Base-by-base conservation (phyloP, 352 stramenopile species). In the Globisporangium middletonii region DNA sequence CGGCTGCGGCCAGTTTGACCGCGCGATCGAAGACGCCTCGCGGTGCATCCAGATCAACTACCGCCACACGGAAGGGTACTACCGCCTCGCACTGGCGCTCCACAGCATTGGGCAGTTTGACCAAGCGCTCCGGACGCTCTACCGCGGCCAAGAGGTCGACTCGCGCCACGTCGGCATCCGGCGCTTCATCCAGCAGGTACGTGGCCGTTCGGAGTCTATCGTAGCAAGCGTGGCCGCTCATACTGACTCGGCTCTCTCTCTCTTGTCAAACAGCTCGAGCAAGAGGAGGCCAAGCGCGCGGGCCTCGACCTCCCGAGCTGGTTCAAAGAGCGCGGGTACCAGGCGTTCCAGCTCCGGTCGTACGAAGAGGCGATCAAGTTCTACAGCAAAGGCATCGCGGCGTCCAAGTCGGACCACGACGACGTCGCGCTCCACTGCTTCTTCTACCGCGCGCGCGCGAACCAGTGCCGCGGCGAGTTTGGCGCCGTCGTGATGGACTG, bases 351-450 rank as follows among this genome's bases (percentile, higher is more conserved):
- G 68, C 54, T 77, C 28, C 83, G 88, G 13, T 83, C 94, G 48
- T 97, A 96, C 58, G 73, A 77, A 26, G 68, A 91, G 42, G 92
- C 92, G 28, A 95, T 97, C 60, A 83, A 75, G 27, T 97, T 96
- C 56, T 98, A 98, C 79, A 92, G 92, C 45, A 89, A 95, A 38
- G 92, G 90, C 15, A 96, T 95, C 26, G 66, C 76, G 7, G 68
- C 68, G 4, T 80, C 70, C 4, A 49, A 64, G 48, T 73, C 60
- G 0, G 75, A 85, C 18, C 69, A 78, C 43, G 75, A 85, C 48
- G 75, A 77, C 7, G 60, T 85, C 28, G 66, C 73, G 13, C 74
- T 80, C 53, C 75, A 85, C 54, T 83, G 75, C 48, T 83, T 77
- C 50, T 69, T 83, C 57, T 85, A 85, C 51, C 70, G 75, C 11